These are phyloP conservation scores for Xylariaceae sp. DNA, from an alignment of 2,329 filamentous ascomycete species.

Conservation along the genomic window DNA sequence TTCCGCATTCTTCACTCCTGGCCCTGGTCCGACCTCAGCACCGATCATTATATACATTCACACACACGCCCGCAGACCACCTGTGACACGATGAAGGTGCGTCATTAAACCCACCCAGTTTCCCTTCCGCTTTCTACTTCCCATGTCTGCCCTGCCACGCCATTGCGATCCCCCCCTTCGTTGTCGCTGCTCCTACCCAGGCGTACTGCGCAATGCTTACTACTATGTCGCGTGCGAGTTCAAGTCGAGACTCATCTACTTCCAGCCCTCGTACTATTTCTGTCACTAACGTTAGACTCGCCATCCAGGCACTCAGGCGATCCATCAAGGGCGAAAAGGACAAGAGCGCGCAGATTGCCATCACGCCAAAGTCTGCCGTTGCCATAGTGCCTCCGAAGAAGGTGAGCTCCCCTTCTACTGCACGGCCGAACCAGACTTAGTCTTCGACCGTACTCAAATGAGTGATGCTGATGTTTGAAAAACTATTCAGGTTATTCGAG, in stretches of 20 bases:
- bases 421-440: neutral
- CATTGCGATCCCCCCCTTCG: slow-evolving; percentile 10
- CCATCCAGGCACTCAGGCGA: slow-evolving; percentile 69
- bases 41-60: slow-evolving; percentile 21
- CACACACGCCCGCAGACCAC: slow-evolving; percentile 19
- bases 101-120: slow-evolving; percentile 27
- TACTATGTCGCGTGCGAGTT: slow-evolving; percentile 24
- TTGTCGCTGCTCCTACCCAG: neutral
- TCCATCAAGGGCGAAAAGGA: slow-evolving; percentile 89
- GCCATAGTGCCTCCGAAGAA: slow-evolving; percentile 92
- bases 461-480: slow-evolving; percentile 18
- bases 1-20: slow-evolving; percentile 18
- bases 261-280: slow-evolving; percentile 11
- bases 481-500: slow-evolving; percentile 78
- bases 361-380: slow-evolving; percentile 79
- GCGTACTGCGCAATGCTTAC: slow-evolving; percentile 6
- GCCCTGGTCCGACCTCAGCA: slow-evolving; percentile 14
- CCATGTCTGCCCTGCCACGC: slow-evolving; percentile 10
- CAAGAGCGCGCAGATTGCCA: slow-evolving; percentile 67
- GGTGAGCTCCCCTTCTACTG: slow-evolving; percentile 47
- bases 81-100: slow-evolving; percentile 35
- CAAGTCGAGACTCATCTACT: slow-evolving; percentile 22
- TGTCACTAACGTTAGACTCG: slow-evolving; percentile 37
- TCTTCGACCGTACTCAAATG: neutral
- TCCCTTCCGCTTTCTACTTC: slow-evolving; percentile 6